Evolutionary conservation across 495 filamentous ascomycete genomes (phyloP).

Genomic region (Hyphodiscus hymeniophilus): DNA sequence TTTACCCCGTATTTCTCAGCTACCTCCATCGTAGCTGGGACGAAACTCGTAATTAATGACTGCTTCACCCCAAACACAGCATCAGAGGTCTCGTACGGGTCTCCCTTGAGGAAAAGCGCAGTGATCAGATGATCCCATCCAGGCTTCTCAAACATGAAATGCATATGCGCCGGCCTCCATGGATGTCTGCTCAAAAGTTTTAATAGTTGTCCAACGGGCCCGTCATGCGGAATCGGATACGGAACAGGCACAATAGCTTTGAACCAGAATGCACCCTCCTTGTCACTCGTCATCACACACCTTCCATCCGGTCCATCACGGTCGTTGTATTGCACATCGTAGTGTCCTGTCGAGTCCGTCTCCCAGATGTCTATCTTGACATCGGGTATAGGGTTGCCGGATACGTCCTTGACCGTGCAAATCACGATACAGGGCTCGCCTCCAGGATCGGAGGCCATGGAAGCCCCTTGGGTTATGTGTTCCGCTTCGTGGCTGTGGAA

Average conservation of each 20-base stretch:
- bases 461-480: slow-evolving; percentile 49
- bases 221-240: slow-evolving; percentile 86
- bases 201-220: slow-evolving; percentile 77
- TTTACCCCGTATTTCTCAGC: slow-evolving; percentile 59
- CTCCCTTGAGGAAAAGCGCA: slow-evolving; percentile 73
- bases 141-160: slow-evolving; percentile 88
- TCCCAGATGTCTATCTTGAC: slow-evolving; percentile 92
- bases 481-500: slow-evolving; percentile 91
- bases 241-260: slow-evolving; percentile 78
- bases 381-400: slow-evolving; percentile 55
- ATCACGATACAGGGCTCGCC: slow-evolving; percentile 69
- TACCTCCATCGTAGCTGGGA: slow-evolving; percentile 48
- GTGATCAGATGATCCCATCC: slow-evolving; percentile 84
- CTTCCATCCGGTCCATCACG: slow-evolving; percentile 68
- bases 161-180: slow-evolving; percentile 81
- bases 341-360: slow-evolving; percentile 77
- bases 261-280: slow-evolving; percentile 77
- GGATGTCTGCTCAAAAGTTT: slow-evolving; percentile 63
- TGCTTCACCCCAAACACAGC: slow-evolving; percentile 92
- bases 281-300: slow-evolving; percentile 65
- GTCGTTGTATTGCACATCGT: slow-evolving; percentile 80
- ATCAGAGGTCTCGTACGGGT: slow-evolving; percentile 86
- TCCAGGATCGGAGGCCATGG: slow-evolving; percentile 63
- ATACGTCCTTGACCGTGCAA: slow-evolving; percentile 64
- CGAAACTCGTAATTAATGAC: slow-evolving; percentile 67